phyloP scores from a whole-genome alignment of 306 rosid species.

The Trifolium pratense region DNA sequence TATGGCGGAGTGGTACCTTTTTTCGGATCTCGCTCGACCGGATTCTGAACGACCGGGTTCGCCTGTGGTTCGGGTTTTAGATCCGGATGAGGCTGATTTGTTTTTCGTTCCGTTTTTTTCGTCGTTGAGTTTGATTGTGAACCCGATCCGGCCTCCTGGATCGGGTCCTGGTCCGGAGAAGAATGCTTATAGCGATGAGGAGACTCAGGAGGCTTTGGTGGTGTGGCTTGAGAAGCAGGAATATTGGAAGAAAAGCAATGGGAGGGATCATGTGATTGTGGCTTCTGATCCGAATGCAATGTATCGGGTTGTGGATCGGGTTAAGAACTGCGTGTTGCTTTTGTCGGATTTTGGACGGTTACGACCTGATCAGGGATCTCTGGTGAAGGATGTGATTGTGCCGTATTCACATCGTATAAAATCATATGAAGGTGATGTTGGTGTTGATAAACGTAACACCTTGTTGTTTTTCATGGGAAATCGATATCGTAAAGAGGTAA shows the following conservation, averaged over 20 bases:
- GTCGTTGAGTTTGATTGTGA: conserved; percentile 75
- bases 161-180: conserved; percentile 46
- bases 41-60: conserved; percentile 62
- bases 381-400: conserved; percentile 80
- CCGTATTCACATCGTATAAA: conserved; percentile 88
- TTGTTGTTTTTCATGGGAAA: conserved; percentile 95
- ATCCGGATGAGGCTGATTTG: conserved; percentile 90
- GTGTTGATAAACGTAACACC: conserved; percentile 60
- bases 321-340: conserved; percentile 67
- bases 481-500: conserved; percentile 92
- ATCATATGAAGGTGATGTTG: conserved; percentile 55
- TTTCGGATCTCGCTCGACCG: conserved; percentile 61
- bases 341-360: conserved; percentile 88
- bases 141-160: conserved; percentile 55
- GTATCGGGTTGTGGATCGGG: conserved; percentile 64
- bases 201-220: conserved; percentile 77
- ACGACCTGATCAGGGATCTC: conserved; percentile 79
- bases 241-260: conserved; percentile 75
- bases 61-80: conserved; percentile 58
- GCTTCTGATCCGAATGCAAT: conserved; percentile 96
- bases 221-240: conserved; percentile 84
- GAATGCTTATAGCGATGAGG: conserved; percentile 75
- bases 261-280: conserved; percentile 86
- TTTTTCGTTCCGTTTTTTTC: conserved; percentile 88
- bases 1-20: conserved; percentile 95